phyloP scores from a whole-genome alignment of 2,329 filamentous ascomycete genomes.

The Simplicillium sp. region DNA sequence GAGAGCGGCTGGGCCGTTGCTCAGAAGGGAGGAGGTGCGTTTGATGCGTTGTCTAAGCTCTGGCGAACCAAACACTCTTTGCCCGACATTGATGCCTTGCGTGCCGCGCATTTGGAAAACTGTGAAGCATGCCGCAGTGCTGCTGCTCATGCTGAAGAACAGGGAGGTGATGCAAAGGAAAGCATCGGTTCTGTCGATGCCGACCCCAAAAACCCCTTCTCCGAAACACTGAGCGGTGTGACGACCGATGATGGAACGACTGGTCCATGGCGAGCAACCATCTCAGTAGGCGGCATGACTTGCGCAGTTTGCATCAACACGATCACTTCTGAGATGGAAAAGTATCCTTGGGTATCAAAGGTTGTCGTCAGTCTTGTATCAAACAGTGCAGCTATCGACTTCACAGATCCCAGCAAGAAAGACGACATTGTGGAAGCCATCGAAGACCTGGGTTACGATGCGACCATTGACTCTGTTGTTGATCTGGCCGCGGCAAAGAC shows the following conservation, averaged over 20 bases:
- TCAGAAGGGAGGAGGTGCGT: slow-evolving; percentile 10
- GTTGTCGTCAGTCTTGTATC: slow-evolving; percentile 55
- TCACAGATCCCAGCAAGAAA: slow-evolving; percentile 23
- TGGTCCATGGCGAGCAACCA: slow-evolving; percentile 33
- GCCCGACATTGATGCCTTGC: slow-evolving; percentile 12
- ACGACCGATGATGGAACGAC: neutral
- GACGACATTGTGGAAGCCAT: slow-evolving; percentile 35
- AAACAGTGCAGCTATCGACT: slow-evolving; percentile 56
- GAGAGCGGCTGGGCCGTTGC: slow-evolving; percentile 12
- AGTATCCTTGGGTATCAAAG: slow-evolving; percentile 45
- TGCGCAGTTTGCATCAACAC: slow-evolving; percentile 59
- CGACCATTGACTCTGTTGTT: slow-evolving; percentile 42
- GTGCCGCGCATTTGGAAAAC: slow-evolving; percentile 24
- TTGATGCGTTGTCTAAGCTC: slow-evolving; percentile 21
- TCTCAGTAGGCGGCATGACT: slow-evolving; percentile 65
- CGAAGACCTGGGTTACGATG: slow-evolving; percentile 58
- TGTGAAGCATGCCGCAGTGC: slow-evolving; percentile 24
- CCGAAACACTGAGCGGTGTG: neutral
- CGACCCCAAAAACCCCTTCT: neutral
- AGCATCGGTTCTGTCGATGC: slow-evolving; percentile 2
- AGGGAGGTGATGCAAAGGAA: slow-evolving; percentile 2
- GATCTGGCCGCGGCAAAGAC: slow-evolving; percentile 32
- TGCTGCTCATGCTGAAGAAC: neutral
- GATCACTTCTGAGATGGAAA: slow-evolving; percentile 50
- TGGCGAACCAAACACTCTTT: slow-evolving; percentile 17